Percentiles rank a stretch among this genome's conserved stretches.
phyloP scores from a whole-genome alignment of 805 yeast species.

The Lipomyces sp. region DNA sequence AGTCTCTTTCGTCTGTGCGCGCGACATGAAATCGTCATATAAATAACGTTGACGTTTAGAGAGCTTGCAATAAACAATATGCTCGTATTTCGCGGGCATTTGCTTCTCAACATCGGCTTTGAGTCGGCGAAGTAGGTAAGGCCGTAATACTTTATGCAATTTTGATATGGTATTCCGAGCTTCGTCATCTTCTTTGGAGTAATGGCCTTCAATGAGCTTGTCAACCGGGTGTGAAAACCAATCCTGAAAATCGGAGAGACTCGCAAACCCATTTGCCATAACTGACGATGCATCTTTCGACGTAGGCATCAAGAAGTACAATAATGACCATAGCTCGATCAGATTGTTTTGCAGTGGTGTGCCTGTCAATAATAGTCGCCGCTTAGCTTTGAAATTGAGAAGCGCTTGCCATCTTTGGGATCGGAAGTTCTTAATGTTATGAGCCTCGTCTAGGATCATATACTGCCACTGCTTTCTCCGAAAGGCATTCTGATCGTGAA shows the following conservation, averaged over 20 bases:
- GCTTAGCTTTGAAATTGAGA: constrained; percentile 88
- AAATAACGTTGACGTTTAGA: constrained; percentile 90
- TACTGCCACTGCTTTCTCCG: constrained; percentile 92
- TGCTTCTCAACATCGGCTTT: constrained; percentile 97
- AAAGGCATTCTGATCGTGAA: constrained; percentile 94
- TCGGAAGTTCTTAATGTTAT: constrained; percentile 92
- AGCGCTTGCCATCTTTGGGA: constrained; percentile 97
- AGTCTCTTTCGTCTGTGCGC: constrained; percentile 94
- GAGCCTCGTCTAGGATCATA: constrained; percentile 98
- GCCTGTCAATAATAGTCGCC: constrained; percentile 88
- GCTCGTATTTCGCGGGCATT: constrained; percentile 98
- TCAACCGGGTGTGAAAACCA: constrained; percentile 99
- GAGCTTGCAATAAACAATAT: constrained; percentile 85
- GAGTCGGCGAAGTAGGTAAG: constrained; percentile 85
- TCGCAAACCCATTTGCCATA: constrained; percentile 96
- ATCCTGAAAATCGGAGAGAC: constrained; percentile 91
- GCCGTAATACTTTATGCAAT: constrained; percentile 90
- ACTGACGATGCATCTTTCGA: constrained; percentile 59
- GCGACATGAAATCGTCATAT: constrained; percentile 95
- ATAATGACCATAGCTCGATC: constrained; percentile 93
- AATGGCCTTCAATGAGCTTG: constrained; percentile 72
- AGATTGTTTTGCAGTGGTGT: constrained; percentile 95
- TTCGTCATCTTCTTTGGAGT: constrained; percentile 63
- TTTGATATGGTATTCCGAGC: constrained; percentile 84
- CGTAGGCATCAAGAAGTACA: constrained; percentile 95